Conservation (phyloP, 1,284 basidiomycete species). For the Tranzscheliella williamsii region DNA sequence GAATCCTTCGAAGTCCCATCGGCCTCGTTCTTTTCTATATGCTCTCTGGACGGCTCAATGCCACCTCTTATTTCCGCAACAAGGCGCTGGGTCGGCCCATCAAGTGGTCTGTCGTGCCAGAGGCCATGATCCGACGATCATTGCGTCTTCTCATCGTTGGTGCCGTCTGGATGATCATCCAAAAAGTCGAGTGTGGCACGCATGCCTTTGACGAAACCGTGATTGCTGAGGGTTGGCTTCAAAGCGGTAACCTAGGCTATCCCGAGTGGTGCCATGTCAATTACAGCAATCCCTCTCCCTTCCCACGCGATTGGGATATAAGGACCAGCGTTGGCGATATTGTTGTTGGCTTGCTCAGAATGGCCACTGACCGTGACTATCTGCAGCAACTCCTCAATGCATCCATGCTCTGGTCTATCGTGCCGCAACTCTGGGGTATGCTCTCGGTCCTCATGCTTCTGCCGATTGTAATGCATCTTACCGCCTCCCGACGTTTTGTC, state of each 20-base stretch:
- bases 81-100: slow-evolving; percentile 54
- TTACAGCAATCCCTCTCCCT: slow-evolving; percentile 30
- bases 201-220: slow-evolving; percentile 53
- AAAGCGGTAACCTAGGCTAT: slow-evolving; percentile 58
- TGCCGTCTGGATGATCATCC: slow-evolving; percentile 60
- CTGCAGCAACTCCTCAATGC: slow-evolving; percentile 61
- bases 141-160: slow-evolving; percentile 62
- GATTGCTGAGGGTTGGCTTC: slow-evolving; percentile 50
- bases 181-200: slow-evolving; percentile 54
- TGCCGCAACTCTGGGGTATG: slow-evolving; percentile 63
- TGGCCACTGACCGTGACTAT: slow-evolving; percentile 62
- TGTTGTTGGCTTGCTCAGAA: slow-evolving; percentile 59
- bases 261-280: slow-evolving; percentile 62
- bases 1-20: slow-evolving; percentile 21
- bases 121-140: slow-evolving; percentile 61
- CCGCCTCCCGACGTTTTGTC: slow-evolving; percentile 58
- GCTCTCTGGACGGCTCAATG: slow-evolving; percentile 62
- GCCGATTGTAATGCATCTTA: slow-evolving; percentile 60
- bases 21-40: slow-evolving; percentile 53
- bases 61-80: slow-evolving; percentile 59
- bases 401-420: slow-evolving; percentile 63
- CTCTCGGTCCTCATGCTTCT: slow-evolving; percentile 62
- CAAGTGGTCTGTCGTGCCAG: slow-evolving; percentile 57
- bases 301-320: slow-evolving; percentile 22
- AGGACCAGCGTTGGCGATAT: slow-evolving; percentile 57